Conservation (phyloP, 495 filamentous ascomycete genomes). For the Annulohypoxylon moriforme region DNA sequence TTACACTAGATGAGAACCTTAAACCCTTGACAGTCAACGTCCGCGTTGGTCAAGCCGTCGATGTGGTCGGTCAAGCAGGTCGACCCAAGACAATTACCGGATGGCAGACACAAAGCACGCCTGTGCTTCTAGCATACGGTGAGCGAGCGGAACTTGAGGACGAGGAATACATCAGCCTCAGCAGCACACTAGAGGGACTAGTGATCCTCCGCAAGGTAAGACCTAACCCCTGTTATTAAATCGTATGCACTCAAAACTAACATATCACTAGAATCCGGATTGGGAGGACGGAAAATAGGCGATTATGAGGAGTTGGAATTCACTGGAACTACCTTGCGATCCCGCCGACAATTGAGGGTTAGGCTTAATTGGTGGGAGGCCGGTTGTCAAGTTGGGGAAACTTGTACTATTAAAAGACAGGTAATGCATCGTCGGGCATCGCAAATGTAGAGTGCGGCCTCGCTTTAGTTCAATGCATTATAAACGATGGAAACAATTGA, state of each 20-base stretch:
- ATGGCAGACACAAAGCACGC: constrained; percentile 99
- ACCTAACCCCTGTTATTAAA: constrained; percentile 20
- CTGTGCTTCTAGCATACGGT: constrained; percentile 90
- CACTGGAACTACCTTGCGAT: background rate
- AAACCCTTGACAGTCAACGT: constrained; percentile 96
- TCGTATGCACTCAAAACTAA: constrained; percentile 33
- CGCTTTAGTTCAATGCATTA: constrained; percentile 39
- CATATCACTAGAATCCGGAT: constrained; percentile 56
- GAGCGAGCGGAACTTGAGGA: constrained; percentile 97
- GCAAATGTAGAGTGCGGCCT: constrained; percentile 33
- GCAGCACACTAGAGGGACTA: constrained; percentile 90
- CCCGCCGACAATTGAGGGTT: background rate
- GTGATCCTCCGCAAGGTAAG: constrained; percentile 96
- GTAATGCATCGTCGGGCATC: constrained; percentile 42
- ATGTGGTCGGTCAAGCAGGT: constrained; percentile 97
- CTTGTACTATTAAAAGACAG: constrained; percentile 46
- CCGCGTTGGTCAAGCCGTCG: constrained; percentile 95
- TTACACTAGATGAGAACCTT: constrained; percentile 93
- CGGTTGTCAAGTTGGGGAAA: constrained; percentile 9
- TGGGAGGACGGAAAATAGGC: constrained; percentile 59
- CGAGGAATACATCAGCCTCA: constrained; percentile 93
- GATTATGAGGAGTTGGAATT: background rate
- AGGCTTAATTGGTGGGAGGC: background rate
- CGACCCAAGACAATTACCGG: constrained; percentile 98
- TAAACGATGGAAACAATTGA: constrained; percentile 36